Conservation (phyloP, 441 rosid species). For the Bruguiera hainesii region DNA sequence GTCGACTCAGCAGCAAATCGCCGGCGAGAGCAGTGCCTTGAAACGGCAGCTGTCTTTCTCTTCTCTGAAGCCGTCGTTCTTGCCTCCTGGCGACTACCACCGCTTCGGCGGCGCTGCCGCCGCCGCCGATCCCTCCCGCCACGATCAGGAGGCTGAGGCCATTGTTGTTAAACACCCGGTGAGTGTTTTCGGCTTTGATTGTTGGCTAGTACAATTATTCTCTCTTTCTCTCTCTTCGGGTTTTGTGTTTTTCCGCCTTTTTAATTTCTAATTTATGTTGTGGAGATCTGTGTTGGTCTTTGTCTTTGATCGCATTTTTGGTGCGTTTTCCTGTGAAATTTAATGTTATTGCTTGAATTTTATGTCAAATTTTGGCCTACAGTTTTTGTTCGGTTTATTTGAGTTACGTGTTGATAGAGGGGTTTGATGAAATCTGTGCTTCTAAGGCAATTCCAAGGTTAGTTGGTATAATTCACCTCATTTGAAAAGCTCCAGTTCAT, state of each 20-base stretch:
- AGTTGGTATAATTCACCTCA: neutral
- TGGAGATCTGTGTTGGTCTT: slow-evolving; percentile 6
- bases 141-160: slow-evolving; percentile 48
- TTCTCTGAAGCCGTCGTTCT: slow-evolving; percentile 62
- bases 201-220: neutral
- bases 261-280: neutral
- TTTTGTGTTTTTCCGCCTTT: neutral
- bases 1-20: slow-evolving; percentile 11
- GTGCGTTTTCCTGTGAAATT: too few species aligned
- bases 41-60: slow-evolving; percentile 49
- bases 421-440: slow-evolving; percentile 4
- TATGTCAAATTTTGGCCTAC: neutral
- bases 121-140: slow-evolving; percentile 21
- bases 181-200: slow-evolving; percentile 20
- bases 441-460: neutral
- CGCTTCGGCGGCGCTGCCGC: slow-evolving; percentile 36
- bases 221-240: neutral
- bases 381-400: neutral
- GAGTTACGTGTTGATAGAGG: neutral
- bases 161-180: slow-evolving; percentile 57
- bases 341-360: neutral
- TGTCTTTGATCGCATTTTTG: neutral
- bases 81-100: slow-evolving; percentile 66
- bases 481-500: neutral
- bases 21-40: slow-evolving; percentile 12